Evolutionary conservation across 371 early-diverging fungal species (phyloP), one percentile per base, ranked within the genome.

Genomic region (Syncephalis fuscata): DNA sequence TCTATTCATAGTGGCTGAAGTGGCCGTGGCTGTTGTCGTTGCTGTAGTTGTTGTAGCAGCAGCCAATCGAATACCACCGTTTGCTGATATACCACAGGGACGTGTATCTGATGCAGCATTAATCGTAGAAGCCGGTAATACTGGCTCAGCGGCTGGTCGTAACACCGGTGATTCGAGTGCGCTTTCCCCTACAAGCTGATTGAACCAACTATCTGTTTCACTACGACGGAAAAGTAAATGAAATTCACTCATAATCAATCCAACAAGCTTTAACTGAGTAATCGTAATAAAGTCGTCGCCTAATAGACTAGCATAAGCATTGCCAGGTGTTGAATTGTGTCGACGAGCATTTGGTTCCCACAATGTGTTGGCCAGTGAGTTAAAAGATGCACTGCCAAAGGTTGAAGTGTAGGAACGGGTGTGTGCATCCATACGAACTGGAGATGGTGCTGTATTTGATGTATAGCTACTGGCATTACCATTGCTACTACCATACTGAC

Each of bases 131-230:
- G 32, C 5, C 16, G 32, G 19, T 17, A 46, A 23, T 39, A 16
- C 22, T 17, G 2, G 39, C 43, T 39, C 23, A 42, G 14, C 16
- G 20, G 10, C 20, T 10, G 24, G 37, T 32, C 32, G 19, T 1
- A 10, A 3, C 27, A 36, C 36, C 10, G 21, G 21, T 36, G 20
- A 19, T 42, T 45, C 39, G 20, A 21, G 3, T 27, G 32, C 44
- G 52, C 58, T 57, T 20, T 61, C 61, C 11, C 50, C 55, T 41
- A 66, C 21, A 46, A 66, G 61, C 48, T 66, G 63, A 9, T 49
- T 41, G 44, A 66, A 62, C 66, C 66, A 66, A 5, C 45, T 53
- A 49, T 66, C 66, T 1, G 63, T 52, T 47, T 66, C 63, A 1
- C 57, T 54, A 14, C 54, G 55, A 2, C 58, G 56, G 54, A 62